A percentile compares a stretch with the other conserved stretches of the same genome.
Evolutionary conservation across 1,139 yeast species (phyloP).

Genomic region (Geotrichum candidum): DNA sequence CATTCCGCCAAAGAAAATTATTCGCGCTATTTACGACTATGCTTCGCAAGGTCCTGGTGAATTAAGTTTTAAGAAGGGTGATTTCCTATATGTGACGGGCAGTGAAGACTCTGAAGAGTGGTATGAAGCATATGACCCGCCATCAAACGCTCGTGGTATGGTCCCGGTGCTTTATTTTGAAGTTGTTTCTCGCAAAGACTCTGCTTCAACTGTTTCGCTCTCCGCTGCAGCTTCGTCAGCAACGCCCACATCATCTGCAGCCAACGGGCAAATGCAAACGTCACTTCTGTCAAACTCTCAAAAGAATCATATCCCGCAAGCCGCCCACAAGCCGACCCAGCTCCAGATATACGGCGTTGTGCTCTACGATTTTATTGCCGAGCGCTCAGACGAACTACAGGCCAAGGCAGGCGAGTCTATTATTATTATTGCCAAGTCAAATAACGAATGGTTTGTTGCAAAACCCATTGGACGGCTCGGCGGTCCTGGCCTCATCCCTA

Average conservation of each 20-base stretch:
- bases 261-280: constrained; percentile 3
- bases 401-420: constrained; percentile 82
- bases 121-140: constrained; percentile 88
- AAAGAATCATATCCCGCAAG: background rate
- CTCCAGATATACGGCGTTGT: constrained; percentile 56
- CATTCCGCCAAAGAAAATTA: constrained; percentile 65
- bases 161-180: constrained; percentile 86
- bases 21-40: constrained; percentile 75
- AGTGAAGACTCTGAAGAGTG: constrained; percentile 62
- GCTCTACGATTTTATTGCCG: constrained; percentile 81
- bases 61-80: constrained; percentile 71
- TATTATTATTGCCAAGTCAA: constrained; percentile 91
- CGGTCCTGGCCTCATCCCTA: constrained; percentile 95
- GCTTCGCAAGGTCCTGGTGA: constrained; percentile 79
- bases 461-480: constrained; percentile 92
- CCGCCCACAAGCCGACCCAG: constrained; percentile 12
- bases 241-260: background rate
- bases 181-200: constrained; percentile 53
- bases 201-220: constrained; percentile 41
- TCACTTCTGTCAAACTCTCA: constrained; percentile 4
- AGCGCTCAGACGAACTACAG: constrained; percentile 80
- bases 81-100: constrained; percentile 75
- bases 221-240: constrained; percentile 10
- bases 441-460: constrained; percentile 95
- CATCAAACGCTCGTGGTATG: constrained; percentile 69